Base-by-base conservation (phyloP, 192 early-diverging fungal species). In the Chytriomyces sp. region DNA sequence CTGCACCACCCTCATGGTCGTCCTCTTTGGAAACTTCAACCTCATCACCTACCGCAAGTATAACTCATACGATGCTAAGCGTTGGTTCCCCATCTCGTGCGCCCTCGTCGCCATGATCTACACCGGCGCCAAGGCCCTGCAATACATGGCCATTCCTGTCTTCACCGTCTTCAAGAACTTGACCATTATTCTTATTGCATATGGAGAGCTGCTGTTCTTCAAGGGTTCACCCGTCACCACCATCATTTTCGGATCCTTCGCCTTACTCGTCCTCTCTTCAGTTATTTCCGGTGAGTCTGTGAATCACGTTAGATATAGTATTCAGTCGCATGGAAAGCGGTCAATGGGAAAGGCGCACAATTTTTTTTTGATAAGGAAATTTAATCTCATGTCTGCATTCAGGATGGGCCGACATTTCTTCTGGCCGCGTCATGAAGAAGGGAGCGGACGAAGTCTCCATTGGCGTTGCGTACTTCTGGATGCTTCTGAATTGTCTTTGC, bases 121-220 rank as follows among this genome's bases (percentile, higher is more conserved):
- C 82, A 96, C 96, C 14, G 97, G 96, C 56, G 92, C 92, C 58
- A 96, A 96, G 78, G 91, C 93, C 41, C 78, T 99, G 4, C 93
- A 96, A 76, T 96, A 88, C 79, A 86, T 99, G 39, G 86, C 91
- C 61, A 94, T 99, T 61, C 92, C 97, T 17, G 81, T 99, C 37
- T 98, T 96, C 74, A 99, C 97, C 32, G 91, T 99, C 65, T 99
- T 98, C 84, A 99, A 99, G 82, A 99, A 99, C 83, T 76, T 97
- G 72, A 99, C 97, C 41, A 99, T 99, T 75, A 96, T 99, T 76
- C 78, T 94, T 26, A 96, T 96, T 72, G 97, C 97, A 14, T 96
- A 94, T 73, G 92, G 90, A 52, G 97, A 99, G 79, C 90, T 89
- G 14, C 80, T 88, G 52, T 90, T 91, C 80, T 91, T 96, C 73